Evolutionary conservation across 805 yeast species (phyloP).

Genomic region (Candida andamanensis): DNA sequence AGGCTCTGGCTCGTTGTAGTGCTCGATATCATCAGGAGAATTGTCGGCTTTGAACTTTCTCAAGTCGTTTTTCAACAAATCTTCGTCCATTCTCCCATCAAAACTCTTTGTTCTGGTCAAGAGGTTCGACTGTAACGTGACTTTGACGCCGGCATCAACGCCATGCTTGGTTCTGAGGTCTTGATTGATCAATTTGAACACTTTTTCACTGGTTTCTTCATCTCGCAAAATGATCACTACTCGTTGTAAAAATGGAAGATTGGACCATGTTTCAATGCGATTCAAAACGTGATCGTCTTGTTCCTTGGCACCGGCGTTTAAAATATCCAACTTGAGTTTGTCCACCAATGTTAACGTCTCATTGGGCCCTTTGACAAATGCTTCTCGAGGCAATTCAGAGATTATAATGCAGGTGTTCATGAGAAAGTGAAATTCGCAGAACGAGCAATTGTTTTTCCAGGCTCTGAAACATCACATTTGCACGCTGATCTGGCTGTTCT

Average conservation of each 20-base stretch:
- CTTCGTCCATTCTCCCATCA: slow-evolving; percentile 10
- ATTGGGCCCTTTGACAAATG: slow-evolving; percentile 16
- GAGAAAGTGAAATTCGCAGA: no score
- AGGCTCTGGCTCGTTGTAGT: slow-evolving; percentile 34
- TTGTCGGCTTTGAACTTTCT: slow-evolving; percentile 19
- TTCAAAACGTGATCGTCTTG: slow-evolving; percentile 20
- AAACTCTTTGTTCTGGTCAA: slow-evolving; percentile 28
- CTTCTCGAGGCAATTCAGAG: slow-evolving; percentile 26
- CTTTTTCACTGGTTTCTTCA: slow-evolving; percentile 21
- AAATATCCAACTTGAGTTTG: slow-evolving; percentile 26
- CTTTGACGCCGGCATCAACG: slow-evolving; percentile 16
- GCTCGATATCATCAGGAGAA: slow-evolving; percentile 3
- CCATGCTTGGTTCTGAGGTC: slow-evolving; percentile 4
- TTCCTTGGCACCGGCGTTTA: slow-evolving; percentile 17
- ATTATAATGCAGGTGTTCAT: slow-evolving; percentile 33
- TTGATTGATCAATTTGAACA: slow-evolving; percentile 17
- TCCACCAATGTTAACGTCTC: slow-evolving; percentile 27
- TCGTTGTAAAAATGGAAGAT: slow-evolving; percentile 32
- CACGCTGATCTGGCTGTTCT: no score
- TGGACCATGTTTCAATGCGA: slow-evolving; percentile 33
- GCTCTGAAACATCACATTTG: no score
- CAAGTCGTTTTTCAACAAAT: slow-evolving; percentile 16
- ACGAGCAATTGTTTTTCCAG: no score
- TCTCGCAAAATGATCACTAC: slow-evolving; percentile 33
- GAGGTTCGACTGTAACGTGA: slow-evolving; percentile 35